Evolutionary conservation across 345 rosid genomes (phyloP), one percentile per base, ranked within the genome.

Genomic region (Pelargonium nanum): DNA sequence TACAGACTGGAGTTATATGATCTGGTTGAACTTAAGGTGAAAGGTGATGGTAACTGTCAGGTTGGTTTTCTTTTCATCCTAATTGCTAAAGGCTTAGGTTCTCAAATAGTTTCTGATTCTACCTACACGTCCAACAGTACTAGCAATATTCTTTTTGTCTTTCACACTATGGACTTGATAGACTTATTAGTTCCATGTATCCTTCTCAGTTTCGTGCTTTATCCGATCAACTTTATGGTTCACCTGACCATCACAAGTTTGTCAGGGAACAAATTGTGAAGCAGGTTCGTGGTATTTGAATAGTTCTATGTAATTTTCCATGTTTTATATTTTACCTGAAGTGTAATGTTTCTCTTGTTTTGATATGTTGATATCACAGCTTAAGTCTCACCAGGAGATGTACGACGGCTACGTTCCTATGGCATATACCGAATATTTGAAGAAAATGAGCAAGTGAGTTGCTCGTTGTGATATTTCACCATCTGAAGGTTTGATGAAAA

Each of bases 191-290:
- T 26, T 24, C 51, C 70, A 59, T 53, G 17, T 67, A 4, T 67
- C 73, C 30, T 75, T 61, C 56, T 32, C 85, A 91, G 98, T 91
- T 88, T 68, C 84, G 96, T 24, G 77, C 97, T 40, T 66, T 88
- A 66, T 86, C 98, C 52, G 98, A 91, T 66, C 98, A 88, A 76
- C 87, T 91, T 48, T 91, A 88, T 64, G 86, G 85, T 51, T 80
- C 98, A 62, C 56, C 89, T 56, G 89, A 88, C 24, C 80, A 84
- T 66, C 96, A 88, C 74, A 79, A 69, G 58, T 64, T 65, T 79
- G 90, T 86, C 68, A 84, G 97, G 62, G 80, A 84, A 54, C 86
- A 78, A 72, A 72, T 91, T 65, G 72, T 83, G 59, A 61, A 72
- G 71, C 96, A 88, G 90, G 96, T 91, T 66, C 59, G 69, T 40